These are phyloP conservation scores for Epichloe amarillans DNA, from an alignment of 2,329 filamentous ascomycete species.

Conservation along the genomic window DNA sequence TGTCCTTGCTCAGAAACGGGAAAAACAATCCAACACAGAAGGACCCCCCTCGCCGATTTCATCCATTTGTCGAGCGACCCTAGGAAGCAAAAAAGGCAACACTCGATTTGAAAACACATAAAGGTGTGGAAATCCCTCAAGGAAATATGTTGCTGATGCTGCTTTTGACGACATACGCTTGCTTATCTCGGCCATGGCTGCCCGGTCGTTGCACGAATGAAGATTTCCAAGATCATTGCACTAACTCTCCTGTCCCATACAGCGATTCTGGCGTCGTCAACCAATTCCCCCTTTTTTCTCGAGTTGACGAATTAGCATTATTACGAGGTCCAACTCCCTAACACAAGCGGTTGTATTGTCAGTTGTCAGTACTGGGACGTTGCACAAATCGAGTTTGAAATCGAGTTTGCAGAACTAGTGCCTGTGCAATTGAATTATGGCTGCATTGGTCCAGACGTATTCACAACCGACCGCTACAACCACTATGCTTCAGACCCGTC, in stretches of 20 bases:
- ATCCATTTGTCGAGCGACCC: not conserved
- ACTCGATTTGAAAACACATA: not conserved
- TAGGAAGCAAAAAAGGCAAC: not conserved
- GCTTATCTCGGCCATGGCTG: too few relatives aligned
- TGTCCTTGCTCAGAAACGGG: not conserved
- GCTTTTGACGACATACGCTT: not conserved
- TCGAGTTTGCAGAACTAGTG: not conserved
- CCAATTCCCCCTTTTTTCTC: not conserved
- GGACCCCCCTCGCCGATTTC: not conserved
- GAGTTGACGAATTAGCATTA: not conserved
- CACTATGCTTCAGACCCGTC: slow-evolving; percentile 63
- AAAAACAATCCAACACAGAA: not conserved
- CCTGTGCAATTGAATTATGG: slow-evolving; percentile 43
- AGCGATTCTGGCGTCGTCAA: not conserved
- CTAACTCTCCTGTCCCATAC: not conserved
- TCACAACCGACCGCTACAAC: slow-evolving; percentile 61
- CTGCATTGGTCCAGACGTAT: slow-evolving; percentile 71
- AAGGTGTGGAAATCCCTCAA: not conserved
- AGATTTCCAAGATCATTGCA: not conserved
- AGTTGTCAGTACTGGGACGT: not conserved
- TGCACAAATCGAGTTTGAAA: not conserved
- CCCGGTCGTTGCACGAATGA: not conserved
- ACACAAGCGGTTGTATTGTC: not conserved
- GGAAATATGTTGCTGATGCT: not conserved
- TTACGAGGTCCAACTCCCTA: not conserved